A percentile compares a stretch with the other conserved stretches of the same genome.
phyloP scores from a whole-genome alignment of 306 rosid genomes.

The Crotalaria pallida region DNA sequence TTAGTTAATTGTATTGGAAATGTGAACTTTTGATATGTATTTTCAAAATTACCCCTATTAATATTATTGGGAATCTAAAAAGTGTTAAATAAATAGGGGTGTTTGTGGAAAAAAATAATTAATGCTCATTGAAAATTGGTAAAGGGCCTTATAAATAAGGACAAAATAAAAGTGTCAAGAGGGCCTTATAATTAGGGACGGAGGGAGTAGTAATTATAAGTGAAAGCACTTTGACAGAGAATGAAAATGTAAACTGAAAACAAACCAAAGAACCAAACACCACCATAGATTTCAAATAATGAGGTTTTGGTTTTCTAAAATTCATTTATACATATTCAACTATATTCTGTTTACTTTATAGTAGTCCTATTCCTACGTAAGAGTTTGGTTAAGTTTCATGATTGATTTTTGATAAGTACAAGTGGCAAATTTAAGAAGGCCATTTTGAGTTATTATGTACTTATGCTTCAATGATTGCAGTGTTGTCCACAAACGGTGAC shows the following conservation, averaged over 20 bases:
- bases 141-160: too few species aligned
- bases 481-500: slow-evolving; percentile 89
- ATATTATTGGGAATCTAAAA: too few species aligned
- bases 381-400: neutral
- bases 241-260: neutral
- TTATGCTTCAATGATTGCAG: slow-evolving; percentile 28
- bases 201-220: neutral
- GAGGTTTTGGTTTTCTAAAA: neutral
- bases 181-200: too few species aligned
- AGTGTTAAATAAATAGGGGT: too few species aligned
- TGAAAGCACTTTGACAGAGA: neutral
- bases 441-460: neutral
- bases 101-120: too few species aligned
- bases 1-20: too few species aligned
- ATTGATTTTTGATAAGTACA: neutral
- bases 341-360: neutral
- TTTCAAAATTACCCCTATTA: too few species aligned
- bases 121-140: too few species aligned
- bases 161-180: too few species aligned
- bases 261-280: neutral
- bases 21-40: too few species aligned
- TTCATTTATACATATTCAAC: neutral
- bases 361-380: neutral
- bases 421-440: neutral
- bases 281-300: neutral